These are phyloP conservation scores for Penicillium corylophilum DNA, from an alignment of 2,329 filamentous ascomycete genomes.

Conservation along the genomic window DNA sequence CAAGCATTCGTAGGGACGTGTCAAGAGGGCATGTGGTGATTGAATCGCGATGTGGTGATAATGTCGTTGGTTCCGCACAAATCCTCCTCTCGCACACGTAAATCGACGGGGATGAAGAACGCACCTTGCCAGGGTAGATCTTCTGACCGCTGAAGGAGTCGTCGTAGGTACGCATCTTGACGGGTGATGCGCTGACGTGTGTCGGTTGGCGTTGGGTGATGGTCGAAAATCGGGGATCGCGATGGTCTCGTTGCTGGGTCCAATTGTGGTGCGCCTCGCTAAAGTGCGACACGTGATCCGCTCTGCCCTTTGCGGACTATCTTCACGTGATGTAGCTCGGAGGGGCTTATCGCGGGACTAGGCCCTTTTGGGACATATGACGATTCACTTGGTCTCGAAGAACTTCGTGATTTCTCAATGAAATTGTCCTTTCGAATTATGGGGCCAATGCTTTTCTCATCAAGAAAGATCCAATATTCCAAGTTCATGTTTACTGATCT, in stretches of 20 bases:
- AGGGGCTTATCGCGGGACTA: background rate
- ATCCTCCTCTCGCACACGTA: slow-evolving; percentile 15
- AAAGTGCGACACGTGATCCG: slow-evolving; percentile 45
- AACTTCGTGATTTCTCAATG: background rate
- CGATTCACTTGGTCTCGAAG: background rate
- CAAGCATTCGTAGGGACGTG: background rate
- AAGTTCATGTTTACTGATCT: no score
- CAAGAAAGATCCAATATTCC: no score
- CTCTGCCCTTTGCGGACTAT: slow-evolving; percentile 37
- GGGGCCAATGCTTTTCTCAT: no score
- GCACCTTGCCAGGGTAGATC: slow-evolving; percentile 79
- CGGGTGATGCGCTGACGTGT: slow-evolving; percentile 49
- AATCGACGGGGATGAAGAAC: slow-evolving; percentile 32
- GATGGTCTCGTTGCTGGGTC: slow-evolving; percentile 36
- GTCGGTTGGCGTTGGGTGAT: slow-evolving; percentile 46
- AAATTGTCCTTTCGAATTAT: background rate
- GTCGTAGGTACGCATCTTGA: slow-evolving; percentile 75
- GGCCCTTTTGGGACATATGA: background rate
- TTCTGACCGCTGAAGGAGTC: slow-evolving; percentile 74
- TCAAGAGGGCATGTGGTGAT: background rate
- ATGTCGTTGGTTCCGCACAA: slow-evolving; percentile 17
- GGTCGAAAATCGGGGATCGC: slow-evolving; percentile 43
- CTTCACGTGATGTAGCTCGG: slow-evolving; percentile 3
- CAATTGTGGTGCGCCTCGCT: slow-evolving; percentile 48
- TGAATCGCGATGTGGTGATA: slow-evolving; percentile 4